These are phyloP conservation scores for Microthlaspi erraticum DNA, from an alignment of 345 rosid species.

Conservation along the genomic window DNA sequence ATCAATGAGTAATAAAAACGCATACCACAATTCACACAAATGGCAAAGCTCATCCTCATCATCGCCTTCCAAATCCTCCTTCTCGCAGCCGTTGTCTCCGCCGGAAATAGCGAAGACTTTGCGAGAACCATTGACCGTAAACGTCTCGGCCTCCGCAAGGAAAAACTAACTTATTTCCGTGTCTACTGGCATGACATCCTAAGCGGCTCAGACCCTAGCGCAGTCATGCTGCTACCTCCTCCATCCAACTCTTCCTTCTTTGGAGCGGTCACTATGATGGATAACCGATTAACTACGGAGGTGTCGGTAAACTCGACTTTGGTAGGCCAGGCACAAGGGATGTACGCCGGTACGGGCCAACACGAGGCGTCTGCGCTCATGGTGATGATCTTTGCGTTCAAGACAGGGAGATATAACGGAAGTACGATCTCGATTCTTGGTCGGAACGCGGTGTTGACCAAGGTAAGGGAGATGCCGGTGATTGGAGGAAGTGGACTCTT, in stretches of 20 bases:
- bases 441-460: slow-evolving; percentile 46
- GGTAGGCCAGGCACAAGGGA: slow-evolving; percentile 55
- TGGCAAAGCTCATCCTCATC: slow-evolving; percentile 41
- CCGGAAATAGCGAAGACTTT: slow-evolving; percentile 25
- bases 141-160: slow-evolving; percentile 38
- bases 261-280: slow-evolving; percentile 47
- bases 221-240: slow-evolving; percentile 41
- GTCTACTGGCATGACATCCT: slow-evolving; percentile 67
- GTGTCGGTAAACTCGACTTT: slow-evolving; percentile 46
- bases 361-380: slow-evolving; percentile 43
- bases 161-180: slow-evolving; percentile 53
- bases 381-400: slow-evolving; percentile 57
- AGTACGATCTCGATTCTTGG: slow-evolving; percentile 55
- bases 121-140: slow-evolving; percentile 19
- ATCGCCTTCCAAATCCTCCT: slow-evolving; percentile 31
- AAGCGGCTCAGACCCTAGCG: slow-evolving; percentile 48
- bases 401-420: slow-evolving; percentile 53
- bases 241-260: slow-evolving; percentile 44
- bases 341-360: slow-evolving; percentile 44
- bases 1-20: slow-evolving; percentile 6
- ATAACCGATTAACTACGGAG: slow-evolving; percentile 49
- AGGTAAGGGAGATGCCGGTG: slow-evolving; percentile 66
- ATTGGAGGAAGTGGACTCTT: slow-evolving; percentile 68
- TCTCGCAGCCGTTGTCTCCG: slow-evolving; percentile 9
- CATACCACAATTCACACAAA: slow-evolving; percentile 11